Evolutionary conservation across 768 basidiomycete genomes (phyloP), one percentile per base, ranked within the genome.

Genomic region (Boletus edulis): DNA sequence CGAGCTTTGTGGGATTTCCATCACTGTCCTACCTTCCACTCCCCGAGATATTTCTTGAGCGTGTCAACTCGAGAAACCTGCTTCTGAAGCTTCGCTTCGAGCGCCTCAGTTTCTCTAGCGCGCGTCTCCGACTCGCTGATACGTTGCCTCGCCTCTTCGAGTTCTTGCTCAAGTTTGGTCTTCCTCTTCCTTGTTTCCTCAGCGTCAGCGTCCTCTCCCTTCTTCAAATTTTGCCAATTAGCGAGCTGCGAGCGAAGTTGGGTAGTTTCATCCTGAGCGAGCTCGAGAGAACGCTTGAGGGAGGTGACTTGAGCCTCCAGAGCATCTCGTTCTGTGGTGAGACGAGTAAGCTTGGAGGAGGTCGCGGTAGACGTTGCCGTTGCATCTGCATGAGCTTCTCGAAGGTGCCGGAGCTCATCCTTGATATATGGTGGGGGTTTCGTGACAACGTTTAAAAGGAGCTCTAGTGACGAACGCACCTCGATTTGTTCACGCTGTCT

Each of bases 171-270:
- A 12, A 89, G 73, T 32, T 83, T 79, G 11, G 78, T 71, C 11
- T 80, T 79, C 52, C 76, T 73, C 63, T 82, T 84, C 40, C 83
- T 77, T 49, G 78, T 70, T 7, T 71, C 67, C 49, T 85, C 87
- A 10, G 78, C 73, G 32, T 87, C 83, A 17, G 74, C 79, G 12
- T 78, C 83, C 45, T 83, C 86, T 46, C 81, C 83, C 27, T 73
- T 83, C 62, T 90, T 89, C 17, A 89, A 68, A 27, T 68, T 77
- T 62, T 87, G 78, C 87, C 86, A 89, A 62, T 85, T 82, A 40
- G 81, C 80, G 10, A 91, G 72, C 60, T 91, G 89, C 15, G 79
- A 78, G 47, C 80, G 77, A 37, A 89, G 72, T 40, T 86, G 79
- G 5, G 71, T 69, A 46, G 78, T 80, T 11, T 77, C 76, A 7